Conservation (phyloP, 1,139 yeast species). For the Protomyces arabidopsidicola region DNA sequence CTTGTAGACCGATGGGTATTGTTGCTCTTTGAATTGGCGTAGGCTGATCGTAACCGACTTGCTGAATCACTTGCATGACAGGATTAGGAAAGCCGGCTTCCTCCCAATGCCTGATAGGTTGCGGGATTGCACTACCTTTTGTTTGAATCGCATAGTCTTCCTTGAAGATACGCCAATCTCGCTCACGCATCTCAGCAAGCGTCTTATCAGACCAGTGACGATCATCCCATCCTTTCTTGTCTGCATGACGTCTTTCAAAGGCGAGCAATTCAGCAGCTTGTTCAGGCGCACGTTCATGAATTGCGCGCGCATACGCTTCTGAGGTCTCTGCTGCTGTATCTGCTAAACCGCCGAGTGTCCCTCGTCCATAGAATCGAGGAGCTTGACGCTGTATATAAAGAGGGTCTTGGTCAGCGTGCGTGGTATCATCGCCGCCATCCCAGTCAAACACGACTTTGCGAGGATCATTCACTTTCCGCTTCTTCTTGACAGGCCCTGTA, state of each 20-base stretch:
- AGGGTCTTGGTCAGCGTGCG: conserved; percentile 45
- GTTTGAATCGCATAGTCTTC: conserved; percentile 70
- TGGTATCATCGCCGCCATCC: conserved; percentile 65
- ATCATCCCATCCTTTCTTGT: conserved; percentile 37
- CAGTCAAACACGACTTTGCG: conserved; percentile 64
- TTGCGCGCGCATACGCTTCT: conserved; percentile 7
- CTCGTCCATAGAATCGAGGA: conserved; percentile 35
- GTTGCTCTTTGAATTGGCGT: conserved; percentile 90
- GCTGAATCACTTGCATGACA: conserved; percentile 44
- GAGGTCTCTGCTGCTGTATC: background rate
- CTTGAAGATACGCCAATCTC: conserved; percentile 87
- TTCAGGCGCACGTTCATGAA: conserved; percentile 8
- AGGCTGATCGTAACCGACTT: conserved; percentile 56
- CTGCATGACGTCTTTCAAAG: background rate
- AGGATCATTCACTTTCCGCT: conserved; percentile 30
- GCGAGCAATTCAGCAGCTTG: conserved; percentile 19
- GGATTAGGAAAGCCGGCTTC: conserved; percentile 52
- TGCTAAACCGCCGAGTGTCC: conserved; percentile 23
- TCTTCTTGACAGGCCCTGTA: conserved; percentile 25
- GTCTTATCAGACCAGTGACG: conserved; percentile 70
- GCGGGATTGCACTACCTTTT: conserved; percentile 47
- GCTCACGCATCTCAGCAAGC: conserved; percentile 57
- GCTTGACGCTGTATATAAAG: conserved; percentile 37
- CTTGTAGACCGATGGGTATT: conserved; percentile 62
- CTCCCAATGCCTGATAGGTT: conserved; percentile 71